Evolutionary conservation across 306 rosid species (phyloP).

Genomic region (Adenanthera pavonina): DNA sequence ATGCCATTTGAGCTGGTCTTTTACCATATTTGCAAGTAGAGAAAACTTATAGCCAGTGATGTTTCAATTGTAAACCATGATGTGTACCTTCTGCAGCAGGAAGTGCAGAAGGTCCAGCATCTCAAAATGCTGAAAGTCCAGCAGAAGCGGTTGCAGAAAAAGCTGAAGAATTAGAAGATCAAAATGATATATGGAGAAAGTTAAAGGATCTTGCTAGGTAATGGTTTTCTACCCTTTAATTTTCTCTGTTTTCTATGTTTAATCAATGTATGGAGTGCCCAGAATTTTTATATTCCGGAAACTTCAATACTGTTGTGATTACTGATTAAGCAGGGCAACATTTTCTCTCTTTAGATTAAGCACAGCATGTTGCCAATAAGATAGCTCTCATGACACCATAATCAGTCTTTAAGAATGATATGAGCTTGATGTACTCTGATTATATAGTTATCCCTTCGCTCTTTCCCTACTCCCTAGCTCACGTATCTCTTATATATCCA

Average conservation of each 20-base stretch:
- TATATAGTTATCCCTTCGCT: no score
- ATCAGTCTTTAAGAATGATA: no score
- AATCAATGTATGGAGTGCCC: no score
- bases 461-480: no score
- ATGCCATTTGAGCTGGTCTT: slow-evolving; percentile 25
- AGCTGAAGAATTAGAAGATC: slow-evolving; percentile 59
- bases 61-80: slow-evolving; percentile 38
- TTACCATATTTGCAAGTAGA: slow-evolving; percentile 26
- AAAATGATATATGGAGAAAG: slow-evolving; percentile 67
- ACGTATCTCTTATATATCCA: background rate
- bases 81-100: slow-evolving; percentile 59
- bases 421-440: no score
- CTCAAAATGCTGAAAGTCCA: slow-evolving; percentile 53
- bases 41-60: slow-evolving; percentile 17
- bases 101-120: slow-evolving; percentile 54
- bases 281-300: no score
- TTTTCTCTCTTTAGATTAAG: background rate
- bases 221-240: slow-evolving; percentile 35
- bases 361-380: background rate
- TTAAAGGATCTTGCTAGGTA: slow-evolving; percentile 86
- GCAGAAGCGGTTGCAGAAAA: slow-evolving; percentile 54
- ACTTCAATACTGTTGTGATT: background rate
- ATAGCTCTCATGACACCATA: background rate
- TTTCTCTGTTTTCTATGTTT: background rate
- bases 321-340: slow-evolving; percentile 1